Evolutionary conservation across 352 stramenopile species (phyloP).

Genomic region (Aphanomyces astaci): DNA sequence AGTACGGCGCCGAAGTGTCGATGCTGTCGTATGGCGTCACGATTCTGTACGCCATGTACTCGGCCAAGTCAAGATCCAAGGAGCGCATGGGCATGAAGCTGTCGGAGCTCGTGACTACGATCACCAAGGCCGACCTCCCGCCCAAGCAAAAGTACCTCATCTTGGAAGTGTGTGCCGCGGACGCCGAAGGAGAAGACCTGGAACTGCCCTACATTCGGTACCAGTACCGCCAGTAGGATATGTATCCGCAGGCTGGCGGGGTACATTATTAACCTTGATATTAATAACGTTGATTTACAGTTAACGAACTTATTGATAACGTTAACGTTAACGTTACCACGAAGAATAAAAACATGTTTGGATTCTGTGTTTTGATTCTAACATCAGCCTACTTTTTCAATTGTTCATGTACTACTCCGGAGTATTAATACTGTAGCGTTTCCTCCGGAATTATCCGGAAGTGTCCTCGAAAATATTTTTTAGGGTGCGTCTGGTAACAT

Average conservation of each 20-base stretch:
- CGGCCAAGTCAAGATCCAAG: conserved; percentile 76
- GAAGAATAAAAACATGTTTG: background rate
- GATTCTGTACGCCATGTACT: conserved; percentile 87
- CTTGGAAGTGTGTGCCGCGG: conserved; percentile 94
- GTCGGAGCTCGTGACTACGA: conserved; percentile 89
- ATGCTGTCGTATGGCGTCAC: conserved; percentile 97
- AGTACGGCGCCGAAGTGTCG: conserved; percentile 95
- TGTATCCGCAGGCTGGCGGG: too few relatives aligned
- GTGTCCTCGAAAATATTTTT: too few relatives aligned
- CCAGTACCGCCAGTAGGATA: conserved; percentile 35
- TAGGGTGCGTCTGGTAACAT: too few relatives aligned
- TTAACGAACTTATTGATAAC: too few relatives aligned
- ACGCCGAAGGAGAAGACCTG: conserved; percentile 93
- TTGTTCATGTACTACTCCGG: too few relatives aligned
- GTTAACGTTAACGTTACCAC: too few relatives aligned
- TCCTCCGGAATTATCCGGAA: too few relatives aligned
- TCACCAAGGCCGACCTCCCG: conserved; percentile 95
- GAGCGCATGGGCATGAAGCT: conserved; percentile 97
- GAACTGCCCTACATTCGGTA: conserved; percentile 94
- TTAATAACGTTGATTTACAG: too few relatives aligned
- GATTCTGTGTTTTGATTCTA: background rate
- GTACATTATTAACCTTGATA: too few relatives aligned
- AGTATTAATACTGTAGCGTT: too few relatives aligned
- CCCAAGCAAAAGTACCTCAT: conserved; percentile 94
- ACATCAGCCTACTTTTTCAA: too few relatives aligned